A percentile compares a stretch with the other conserved stretches of the same genome.
phyloP scores from a whole-genome alignment of 1,139 yeast species.

The Yamadazyma dendronema region DNA sequence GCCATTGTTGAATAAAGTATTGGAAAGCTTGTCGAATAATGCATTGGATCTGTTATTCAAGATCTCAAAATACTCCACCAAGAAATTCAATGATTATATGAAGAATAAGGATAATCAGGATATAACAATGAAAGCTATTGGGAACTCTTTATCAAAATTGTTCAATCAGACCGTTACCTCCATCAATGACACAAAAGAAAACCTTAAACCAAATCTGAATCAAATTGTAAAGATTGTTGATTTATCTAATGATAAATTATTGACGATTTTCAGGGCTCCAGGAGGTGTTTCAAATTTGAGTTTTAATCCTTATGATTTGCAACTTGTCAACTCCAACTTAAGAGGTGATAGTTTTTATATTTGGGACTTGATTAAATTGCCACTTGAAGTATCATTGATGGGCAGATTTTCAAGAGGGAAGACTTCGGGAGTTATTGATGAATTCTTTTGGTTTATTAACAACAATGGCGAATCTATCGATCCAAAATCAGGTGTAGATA shows the following conservation, averaged over 20 bases:
- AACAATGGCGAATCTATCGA: slow-evolving; percentile 14
- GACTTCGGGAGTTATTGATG: slow-evolving; percentile 54
- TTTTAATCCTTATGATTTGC: slow-evolving; percentile 61
- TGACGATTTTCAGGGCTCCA: slow-evolving; percentile 58
- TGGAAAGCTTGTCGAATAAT: slow-evolving; percentile 48
- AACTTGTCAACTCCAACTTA: slow-evolving; percentile 52
- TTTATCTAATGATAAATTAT: slow-evolving; percentile 38
- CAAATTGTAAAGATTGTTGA: slow-evolving; percentile 46
- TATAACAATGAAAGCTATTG: slow-evolving; percentile 29
- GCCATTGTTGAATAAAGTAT: slow-evolving; percentile 44
- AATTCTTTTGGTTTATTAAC: slow-evolving; percentile 54
- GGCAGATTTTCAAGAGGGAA: slow-evolving; percentile 67
- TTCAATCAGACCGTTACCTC: slow-evolving; percentile 38
- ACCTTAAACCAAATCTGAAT: slow-evolving; percentile 24
- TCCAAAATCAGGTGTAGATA: slow-evolving; percentile 12
- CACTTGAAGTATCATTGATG: slow-evolving; percentile 49
- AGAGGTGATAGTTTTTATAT: slow-evolving; percentile 64
- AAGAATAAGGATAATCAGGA: slow-evolving; percentile 18
- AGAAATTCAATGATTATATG: slow-evolving; percentile 39
- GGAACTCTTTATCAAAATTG: slow-evolving; percentile 31
- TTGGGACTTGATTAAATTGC: slow-evolving; percentile 62
- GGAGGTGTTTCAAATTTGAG: slow-evolving; percentile 63
- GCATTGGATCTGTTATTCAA: slow-evolving; percentile 55
- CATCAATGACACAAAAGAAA: slow-evolving; percentile 27
- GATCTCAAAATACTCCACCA: slow-evolving; percentile 49